Evolutionary conservation across 2,329 filamentous ascomycete genomes (phyloP).

Genomic region (Colletotrichum euphorbiae): DNA sequence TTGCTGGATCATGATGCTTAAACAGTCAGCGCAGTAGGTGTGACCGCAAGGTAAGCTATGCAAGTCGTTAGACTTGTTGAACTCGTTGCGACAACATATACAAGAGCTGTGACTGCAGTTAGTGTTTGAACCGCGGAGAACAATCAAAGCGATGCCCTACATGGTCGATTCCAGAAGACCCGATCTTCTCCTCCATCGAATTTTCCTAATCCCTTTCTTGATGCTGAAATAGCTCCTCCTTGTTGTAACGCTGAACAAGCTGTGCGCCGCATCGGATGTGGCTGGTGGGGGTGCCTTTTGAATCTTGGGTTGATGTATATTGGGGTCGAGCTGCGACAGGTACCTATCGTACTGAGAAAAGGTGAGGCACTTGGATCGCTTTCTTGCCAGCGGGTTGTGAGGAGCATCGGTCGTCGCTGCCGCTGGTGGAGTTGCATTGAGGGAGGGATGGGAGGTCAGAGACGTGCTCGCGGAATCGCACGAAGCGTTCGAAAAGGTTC

Average conservation of each 20-base stretch:
- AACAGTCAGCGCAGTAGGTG: conserved; percentile 66
- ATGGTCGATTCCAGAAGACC: conserved; percentile 48
- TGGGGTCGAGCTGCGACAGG: conserved; percentile 57
- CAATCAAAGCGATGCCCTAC: conserved; percentile 43
- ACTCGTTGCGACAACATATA: conserved; percentile 67
- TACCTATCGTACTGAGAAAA: conserved; percentile 67
- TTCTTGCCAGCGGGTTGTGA: conserved; percentile 39
- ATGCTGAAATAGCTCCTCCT: conserved; percentile 59
- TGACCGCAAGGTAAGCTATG: conserved; percentile 68
- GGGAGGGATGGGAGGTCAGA: conserved; percentile 57
- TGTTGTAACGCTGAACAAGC: conserved; percentile 58
- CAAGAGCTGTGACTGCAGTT: conserved; percentile 59
- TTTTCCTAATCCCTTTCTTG: conserved; percentile 57
- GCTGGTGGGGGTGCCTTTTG: conserved; percentile 48
- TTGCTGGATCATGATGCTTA: conserved; percentile 65
- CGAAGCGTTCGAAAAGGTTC: conserved; percentile 58
- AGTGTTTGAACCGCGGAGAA: background rate
- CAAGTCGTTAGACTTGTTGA: conserved; percentile 56
- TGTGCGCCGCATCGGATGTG: conserved; percentile 49
- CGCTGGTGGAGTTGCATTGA: conserved; percentile 45
- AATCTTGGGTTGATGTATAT: conserved; percentile 57
- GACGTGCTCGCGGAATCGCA: conserved; percentile 54
- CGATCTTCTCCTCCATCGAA: conserved; percentile 56
- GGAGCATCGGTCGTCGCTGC: conserved; percentile 39
- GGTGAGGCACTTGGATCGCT: conserved; percentile 52